These are phyloP conservation scores for Hevea brasiliensis DNA, from an alignment of 345 rosid species.

Conservation along the genomic window DNA sequence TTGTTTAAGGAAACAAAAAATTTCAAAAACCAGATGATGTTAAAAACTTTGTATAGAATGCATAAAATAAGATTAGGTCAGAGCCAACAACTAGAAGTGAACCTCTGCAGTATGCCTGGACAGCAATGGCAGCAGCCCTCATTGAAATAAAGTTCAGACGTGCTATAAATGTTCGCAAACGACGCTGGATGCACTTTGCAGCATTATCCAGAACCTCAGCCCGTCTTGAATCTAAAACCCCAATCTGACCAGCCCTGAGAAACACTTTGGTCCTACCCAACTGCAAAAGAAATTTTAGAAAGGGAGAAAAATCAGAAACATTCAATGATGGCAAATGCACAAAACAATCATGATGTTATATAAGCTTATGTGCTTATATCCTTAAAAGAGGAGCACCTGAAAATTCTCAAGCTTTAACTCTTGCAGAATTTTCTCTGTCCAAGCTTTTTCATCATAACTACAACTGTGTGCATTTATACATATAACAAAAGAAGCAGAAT, in stretches of 20 bases:
- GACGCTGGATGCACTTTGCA: slow-evolving; percentile 72
- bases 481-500: not conserved
- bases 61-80: not conserved
- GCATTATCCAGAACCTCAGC: slow-evolving; percentile 86
- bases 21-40: not conserved
- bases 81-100: slow-evolving; percentile 12
- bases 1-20: not conserved
- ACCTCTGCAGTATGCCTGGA: slow-evolving; percentile 95
- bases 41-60: slow-evolving; percentile 1
- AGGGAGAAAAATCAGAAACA: slow-evolving; percentile 11
- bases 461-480: slow-evolving; percentile 10
- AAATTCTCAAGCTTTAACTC: slow-evolving; percentile 75
- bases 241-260: slow-evolving; percentile 98
- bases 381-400: slow-evolving; percentile 60
- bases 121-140: slow-evolving; percentile 56
- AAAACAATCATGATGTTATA: not conserved
- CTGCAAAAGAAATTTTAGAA: slow-evolving; percentile 45
- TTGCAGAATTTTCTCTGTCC: slow-evolving; percentile 69
- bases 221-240: slow-evolving; percentile 73
- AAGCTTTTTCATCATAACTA: slow-evolving; percentile 75
- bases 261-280: slow-evolving; percentile 92
- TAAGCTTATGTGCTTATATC: not conserved
- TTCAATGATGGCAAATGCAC: slow-evolving; percentile 5
- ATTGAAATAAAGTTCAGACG: slow-evolving; percentile 52
- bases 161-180: slow-evolving; percentile 57